These are phyloP conservation scores for Huntiella omanensis DNA, from an alignment of 2,329 filamentous ascomycete species.

Conservation along the genomic window DNA sequence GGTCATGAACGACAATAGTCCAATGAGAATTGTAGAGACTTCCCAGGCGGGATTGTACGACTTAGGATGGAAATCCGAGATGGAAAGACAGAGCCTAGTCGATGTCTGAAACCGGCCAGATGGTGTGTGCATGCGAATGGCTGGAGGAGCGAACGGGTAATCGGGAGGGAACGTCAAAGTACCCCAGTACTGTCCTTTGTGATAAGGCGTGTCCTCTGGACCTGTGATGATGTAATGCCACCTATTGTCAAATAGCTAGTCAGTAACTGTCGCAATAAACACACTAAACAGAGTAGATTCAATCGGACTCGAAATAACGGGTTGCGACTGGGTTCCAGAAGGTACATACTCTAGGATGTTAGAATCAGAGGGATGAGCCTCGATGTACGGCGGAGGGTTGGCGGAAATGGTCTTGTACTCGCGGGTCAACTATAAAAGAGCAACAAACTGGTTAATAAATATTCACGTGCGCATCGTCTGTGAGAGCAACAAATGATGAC, in stretches of 20 bases:
- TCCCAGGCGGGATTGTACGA: constrained; percentile 98
- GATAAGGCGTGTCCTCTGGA: constrained; percentile 82
- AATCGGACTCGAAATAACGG: not conserved
- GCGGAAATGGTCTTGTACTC: constrained; percentile 44
- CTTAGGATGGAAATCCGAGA: constrained; percentile 94
- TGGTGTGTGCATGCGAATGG: constrained; percentile 97
- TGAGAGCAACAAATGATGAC: constrained; percentile 14
- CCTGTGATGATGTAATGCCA: constrained; percentile 96
- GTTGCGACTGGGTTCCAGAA: not conserved
- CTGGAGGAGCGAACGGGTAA: constrained; percentile 91
- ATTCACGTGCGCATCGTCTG: not conserved
- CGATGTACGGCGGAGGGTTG: constrained; percentile 76
- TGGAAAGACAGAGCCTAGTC: constrained; percentile 80
- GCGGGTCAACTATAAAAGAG: constrained; percentile 31
- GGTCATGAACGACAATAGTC: constrained; percentile 92
- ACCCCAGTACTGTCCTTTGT: constrained; percentile 94
- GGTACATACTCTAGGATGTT: constrained; percentile 72
- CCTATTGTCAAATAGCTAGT: constrained; percentile 21
- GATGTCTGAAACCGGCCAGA: constrained; percentile 89
- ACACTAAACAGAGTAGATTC: not conserved
- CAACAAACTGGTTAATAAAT: not conserved
- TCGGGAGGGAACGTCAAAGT: constrained; percentile 88
- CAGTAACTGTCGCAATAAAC: constrained; percentile 5
- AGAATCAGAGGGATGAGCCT: constrained; percentile 70
- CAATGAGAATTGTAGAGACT: constrained; percentile 88